phyloP scores from a whole-genome alignment of 306 rosid species.

The Echinosophora koreensis region DNA sequence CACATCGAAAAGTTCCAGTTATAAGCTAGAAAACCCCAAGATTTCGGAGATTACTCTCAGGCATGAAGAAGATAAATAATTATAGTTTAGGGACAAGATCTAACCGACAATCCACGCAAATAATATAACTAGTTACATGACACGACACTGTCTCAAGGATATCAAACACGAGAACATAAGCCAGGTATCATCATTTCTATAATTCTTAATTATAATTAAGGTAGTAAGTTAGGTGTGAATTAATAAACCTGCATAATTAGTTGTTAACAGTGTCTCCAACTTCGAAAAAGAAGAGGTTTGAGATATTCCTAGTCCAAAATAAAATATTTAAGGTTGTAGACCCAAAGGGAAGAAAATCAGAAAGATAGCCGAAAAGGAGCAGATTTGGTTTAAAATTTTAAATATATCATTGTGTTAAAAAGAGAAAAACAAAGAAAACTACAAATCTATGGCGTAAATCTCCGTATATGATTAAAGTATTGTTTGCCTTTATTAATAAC shows the following conservation, averaged over 20 bases:
- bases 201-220: background rate
- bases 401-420: background rate
- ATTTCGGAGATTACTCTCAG: slow-evolving; percentile 30
- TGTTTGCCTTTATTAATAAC: slow-evolving; percentile 41
- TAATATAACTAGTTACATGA: background rate
- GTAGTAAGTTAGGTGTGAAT: background rate
- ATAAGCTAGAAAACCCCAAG: slow-evolving; percentile 18
- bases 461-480: slow-evolving; percentile 44
- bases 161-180: background rate
- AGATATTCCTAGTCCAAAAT: background rate
- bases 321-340: background rate
- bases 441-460: slow-evolving; percentile 13
- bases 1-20: slow-evolving; percentile 31
- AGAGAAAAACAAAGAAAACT: background rate
- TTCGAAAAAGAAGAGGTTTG: background rate
- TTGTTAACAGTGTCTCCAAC: background rate
- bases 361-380: slow-evolving; percentile 4
- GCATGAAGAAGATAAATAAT: background rate
- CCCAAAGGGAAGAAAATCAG: slow-evolving; percentile 3
- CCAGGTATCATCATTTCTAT: background rate
- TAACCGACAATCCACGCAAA: background rate
- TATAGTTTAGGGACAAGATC: background rate
- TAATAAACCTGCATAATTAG: background rate
- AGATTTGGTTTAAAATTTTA: slow-evolving; percentile 22
- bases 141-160: slow-evolving; percentile 2